Percentiles rank a stretch among this genome's conserved stretches.
Conservation (phyloP, 345 rosid genomes). For the Citrus trifoliata region DNA sequence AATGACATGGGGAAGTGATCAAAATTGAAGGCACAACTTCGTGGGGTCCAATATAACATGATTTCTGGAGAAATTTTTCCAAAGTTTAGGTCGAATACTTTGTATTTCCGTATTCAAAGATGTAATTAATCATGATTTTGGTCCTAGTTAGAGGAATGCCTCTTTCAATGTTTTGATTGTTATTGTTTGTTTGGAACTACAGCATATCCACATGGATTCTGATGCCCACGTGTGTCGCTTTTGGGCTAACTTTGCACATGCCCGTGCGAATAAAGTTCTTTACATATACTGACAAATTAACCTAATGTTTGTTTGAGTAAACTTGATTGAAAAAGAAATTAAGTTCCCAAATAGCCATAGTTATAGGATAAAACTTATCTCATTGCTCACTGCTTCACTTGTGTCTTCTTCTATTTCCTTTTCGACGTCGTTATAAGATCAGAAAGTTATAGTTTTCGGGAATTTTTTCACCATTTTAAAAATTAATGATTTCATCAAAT, state of each 20-base stretch:
- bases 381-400: neutral
- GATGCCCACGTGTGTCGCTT: slow-evolving; percentile 1
- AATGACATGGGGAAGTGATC: neutral
- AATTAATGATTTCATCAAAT: no score
- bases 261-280: neutral
- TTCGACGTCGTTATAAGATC: neutral
- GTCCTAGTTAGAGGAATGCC: slow-evolving; percentile 20
- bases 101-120: slow-evolving; percentile 7
- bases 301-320: neutral
- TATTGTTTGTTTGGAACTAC: neutral
- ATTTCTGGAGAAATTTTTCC: neutral
- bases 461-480: no score
- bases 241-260: slow-evolving; percentile 10
- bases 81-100: slow-evolving; percentile 17
- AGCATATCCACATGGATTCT: neutral
- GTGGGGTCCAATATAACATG: slow-evolving; percentile 14
- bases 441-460: no score
- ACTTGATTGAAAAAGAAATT: neutral
- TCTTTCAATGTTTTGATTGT: slow-evolving; percentile 16
- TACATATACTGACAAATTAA: neutral
- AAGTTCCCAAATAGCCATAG: no score
- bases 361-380: neutral
- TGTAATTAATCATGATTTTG: slow-evolving; percentile 13
- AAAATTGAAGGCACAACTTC: slow-evolving; percentile 1
- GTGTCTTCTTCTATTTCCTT: neutral